phyloP scores from a whole-genome alignment of 2,329 filamentous ascomycete genomes.

The Acrocalymma vagum region DNA sequence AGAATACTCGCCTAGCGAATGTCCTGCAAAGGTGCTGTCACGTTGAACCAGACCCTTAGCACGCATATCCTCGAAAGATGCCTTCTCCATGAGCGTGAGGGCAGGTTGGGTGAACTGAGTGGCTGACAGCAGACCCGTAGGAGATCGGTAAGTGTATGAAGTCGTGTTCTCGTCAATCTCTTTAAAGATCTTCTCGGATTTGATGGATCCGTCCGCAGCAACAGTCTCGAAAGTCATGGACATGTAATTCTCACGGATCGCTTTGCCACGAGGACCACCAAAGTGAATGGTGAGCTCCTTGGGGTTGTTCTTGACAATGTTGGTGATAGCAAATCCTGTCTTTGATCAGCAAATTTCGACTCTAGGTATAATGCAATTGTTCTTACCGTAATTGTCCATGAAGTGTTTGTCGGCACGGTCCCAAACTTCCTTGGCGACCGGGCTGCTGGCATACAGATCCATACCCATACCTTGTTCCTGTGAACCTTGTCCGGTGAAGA shows the following conservation, averaged over 20 bases:
- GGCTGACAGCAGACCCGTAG: conserved; percentile 91
- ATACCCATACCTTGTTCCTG: conserved; percentile 99
- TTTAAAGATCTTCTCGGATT: conserved; percentile 99
- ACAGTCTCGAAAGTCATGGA: conserved; percentile 99
- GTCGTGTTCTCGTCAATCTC: conserved; percentile 91
- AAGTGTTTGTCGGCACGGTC: conserved; percentile 91
- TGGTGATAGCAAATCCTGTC: conserved; percentile 92
- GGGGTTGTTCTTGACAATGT: conserved; percentile 99
- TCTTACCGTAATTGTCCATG: conserved; percentile 92
- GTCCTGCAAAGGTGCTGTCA: conserved; percentile 96
- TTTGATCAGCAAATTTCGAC: conserved; percentile 22
- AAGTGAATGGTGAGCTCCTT: conserved; percentile 99
- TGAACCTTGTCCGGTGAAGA: conserved; percentile 97
- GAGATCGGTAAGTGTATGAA: conserved; percentile 96
- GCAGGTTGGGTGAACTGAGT: conserved; percentile 99
- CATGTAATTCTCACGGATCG: conserved; percentile 99
- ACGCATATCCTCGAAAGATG: conserved; percentile 98
- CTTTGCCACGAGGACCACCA: conserved; percentile 94
- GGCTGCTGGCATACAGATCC: conserved; percentile 94
- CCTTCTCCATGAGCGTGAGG: conserved; percentile 98
- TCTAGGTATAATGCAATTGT: conserved; percentile 8
- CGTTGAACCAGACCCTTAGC: conserved; percentile 94
- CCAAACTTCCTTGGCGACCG: conserved; percentile 97
- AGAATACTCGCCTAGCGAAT: conserved; percentile 98
- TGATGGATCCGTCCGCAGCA: conserved; percentile 86